Evolutionary conservation across 2,329 filamentous ascomycete genomes (phyloP).

Genomic region (Blastomyces emzantsi): DNA sequence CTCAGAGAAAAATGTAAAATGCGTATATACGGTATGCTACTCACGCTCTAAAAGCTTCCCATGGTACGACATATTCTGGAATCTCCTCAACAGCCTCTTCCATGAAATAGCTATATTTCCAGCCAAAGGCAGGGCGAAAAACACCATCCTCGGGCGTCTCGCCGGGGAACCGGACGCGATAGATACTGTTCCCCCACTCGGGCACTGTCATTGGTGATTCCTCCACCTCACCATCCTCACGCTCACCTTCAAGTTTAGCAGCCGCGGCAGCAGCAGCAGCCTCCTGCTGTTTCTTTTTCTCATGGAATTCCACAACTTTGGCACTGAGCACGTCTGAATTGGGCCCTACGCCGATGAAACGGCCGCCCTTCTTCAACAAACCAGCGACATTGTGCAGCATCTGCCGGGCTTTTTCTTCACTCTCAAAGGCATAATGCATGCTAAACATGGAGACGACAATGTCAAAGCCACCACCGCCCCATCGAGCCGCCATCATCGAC

Average conservation of each 20-base stretch:
- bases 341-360: constrained; percentile 93
- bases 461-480: constrained; percentile 74
- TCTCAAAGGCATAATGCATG: constrained; percentile 98
- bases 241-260: constrained; percentile 25
- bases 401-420: constrained; percentile 73
- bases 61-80: constrained; percentile 95
- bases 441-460: constrained; percentile 99
- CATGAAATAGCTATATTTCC: constrained; percentile 97
- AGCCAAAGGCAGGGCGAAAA: constrained; percentile 90
- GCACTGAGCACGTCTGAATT: constrained; percentile 85
- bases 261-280: constrained; percentile 31
- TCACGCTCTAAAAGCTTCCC: constrained; percentile 86
- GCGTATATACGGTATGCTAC: constrained; percentile 14
- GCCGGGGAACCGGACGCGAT: constrained; percentile 78
- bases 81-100: constrained; percentile 94
- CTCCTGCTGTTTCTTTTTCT: constrained; percentile 40
- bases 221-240: constrained; percentile 43
- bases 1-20: neutral
- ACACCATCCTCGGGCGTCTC: constrained; percentile 75
- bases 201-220: constrained; percentile 56
- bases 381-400: constrained; percentile 94
- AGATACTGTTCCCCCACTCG: constrained; percentile 90
- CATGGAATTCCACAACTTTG: constrained; percentile 69
- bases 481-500: constrained; percentile 52
- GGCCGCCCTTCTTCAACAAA: constrained; percentile 82